Conservation (phyloP, 129 eudicot genomes). For the Lactuca sativa region DNA sequence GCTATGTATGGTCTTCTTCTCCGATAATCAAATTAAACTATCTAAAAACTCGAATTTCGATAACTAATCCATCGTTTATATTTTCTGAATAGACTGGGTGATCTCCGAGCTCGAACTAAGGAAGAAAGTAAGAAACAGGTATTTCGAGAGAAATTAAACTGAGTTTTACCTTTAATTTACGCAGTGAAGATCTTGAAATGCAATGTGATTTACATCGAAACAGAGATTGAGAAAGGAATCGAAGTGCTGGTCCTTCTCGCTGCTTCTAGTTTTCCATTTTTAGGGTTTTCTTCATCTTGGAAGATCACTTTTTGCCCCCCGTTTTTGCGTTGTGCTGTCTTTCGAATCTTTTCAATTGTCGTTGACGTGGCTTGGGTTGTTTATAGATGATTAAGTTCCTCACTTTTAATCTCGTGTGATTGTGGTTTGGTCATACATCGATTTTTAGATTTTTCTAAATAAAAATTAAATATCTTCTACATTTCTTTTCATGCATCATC, state of each 20-base stretch:
- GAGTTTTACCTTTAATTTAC: conserved; percentile 22
- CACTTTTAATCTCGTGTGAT: not conserved
- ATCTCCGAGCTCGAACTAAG: conserved; percentile 10
- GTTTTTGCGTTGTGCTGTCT: conserved; percentile 32
- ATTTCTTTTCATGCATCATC: too few species aligned
- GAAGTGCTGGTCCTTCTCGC: conserved; percentile 15
- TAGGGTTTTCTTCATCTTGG: conserved; percentile 33
- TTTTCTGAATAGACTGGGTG: not conserved
- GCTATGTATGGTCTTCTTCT: not conserved
- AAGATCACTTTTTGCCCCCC: conserved; percentile 26
- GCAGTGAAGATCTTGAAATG: conserved; percentile 16
- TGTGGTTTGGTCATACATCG: too few species aligned
- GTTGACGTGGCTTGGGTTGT: conserved; percentile 34
- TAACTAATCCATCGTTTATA: not conserved
- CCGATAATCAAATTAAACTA: not conserved
- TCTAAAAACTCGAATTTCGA: not conserved
- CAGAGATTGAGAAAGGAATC: conserved; percentile 8
- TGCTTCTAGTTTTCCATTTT: conserved; percentile 18
- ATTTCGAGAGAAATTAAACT: conserved; percentile 1
- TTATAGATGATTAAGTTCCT: conserved; percentile 10
- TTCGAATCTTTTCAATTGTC: conserved; percentile 28
- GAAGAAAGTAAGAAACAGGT: not conserved
- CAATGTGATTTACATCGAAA: conserved; percentile 20
- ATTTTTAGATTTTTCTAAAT: too few species aligned
- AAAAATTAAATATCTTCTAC: too few species aligned